Evolutionary conservation across 768 basidiomycete genomes (phyloP), one percentile per base, ranked within the genome.

Genomic region (Boletus subcaerulescens): DNA sequence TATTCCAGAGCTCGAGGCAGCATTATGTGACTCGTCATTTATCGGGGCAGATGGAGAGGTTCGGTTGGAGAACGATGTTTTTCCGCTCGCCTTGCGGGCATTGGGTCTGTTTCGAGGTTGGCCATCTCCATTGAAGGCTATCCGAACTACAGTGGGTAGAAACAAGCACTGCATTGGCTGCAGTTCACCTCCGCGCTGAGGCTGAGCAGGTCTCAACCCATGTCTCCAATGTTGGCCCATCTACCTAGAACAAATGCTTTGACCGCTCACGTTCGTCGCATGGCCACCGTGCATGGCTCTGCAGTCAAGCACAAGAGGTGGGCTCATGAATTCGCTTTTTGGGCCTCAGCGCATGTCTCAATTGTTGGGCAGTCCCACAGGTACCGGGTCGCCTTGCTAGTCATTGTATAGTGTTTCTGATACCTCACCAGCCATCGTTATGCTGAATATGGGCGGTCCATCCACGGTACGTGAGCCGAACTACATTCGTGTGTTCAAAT

Each of bases 401-500:
- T 31, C 38, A 38, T 54, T 26, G 17, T 47, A 24, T 54, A 52
- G 8, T n/a, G 36, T 36, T 42, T 36, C 33, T 60, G 60, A 57
- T 51, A 43, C 32, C 45, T 80, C 45, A 2, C 18, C 51, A 84
- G 96, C 90, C 36, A 81, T 98, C 58, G 93, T 99, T 40, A 91
- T 99, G 89, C 77, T 99, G 76, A 99, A 98, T 73, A 99, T 99
- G 97, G 97, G 97, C 42, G 97, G 97, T 2, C 97, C 96, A 22
- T 83, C 90, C 48, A 95, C 93, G 53, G 93, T 93, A 65, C 63
- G 83, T 74, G 36, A 35, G 47, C 45, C n/a, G 29, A 47, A 24
- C 43, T 22, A 14, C 1, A 26, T 41, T 32, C 14, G 17, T 15
- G 18, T 39, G 24, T 7, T 40, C 4, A n/a, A n/a, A n/a, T n/a